Base-by-base conservation (phyloP, 2,329 filamentous ascomycete species). In the Sarocladium oryzae region DNA sequence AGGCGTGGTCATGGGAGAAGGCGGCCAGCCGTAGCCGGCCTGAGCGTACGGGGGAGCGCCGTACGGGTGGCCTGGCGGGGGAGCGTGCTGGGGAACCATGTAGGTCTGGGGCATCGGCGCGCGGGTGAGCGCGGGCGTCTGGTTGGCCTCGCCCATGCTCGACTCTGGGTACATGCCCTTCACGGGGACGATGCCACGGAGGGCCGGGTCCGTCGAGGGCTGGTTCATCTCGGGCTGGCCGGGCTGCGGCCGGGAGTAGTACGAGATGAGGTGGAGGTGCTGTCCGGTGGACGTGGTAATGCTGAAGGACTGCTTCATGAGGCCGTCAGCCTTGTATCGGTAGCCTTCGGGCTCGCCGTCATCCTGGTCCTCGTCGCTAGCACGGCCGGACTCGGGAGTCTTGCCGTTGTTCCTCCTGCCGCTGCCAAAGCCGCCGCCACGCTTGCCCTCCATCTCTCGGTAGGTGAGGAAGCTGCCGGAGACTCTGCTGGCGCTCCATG, bases 291-390 rank as follows among this genome's bases (percentile, higher is more conserved):
- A 89, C 1, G 93, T 97, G 20, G 91, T 96, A 71, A 99, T 97
- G 72, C 92, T 97, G 77, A 97, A 99, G 0, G 93, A 97, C 70
- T 99, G 93, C 79, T 99, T 99, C 90, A 97, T 96, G 3, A 99
- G 79, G 1, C 93, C 93, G 62, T 99, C 93, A 9, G 86, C 88
- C 76, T 96, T 99, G 72, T 96, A 96, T 56, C 89, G 78, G 67
- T 96, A 96, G 37, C 90, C 90, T 66, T 96, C 90, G 0, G 88
- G 89, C 61, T 95, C 89, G 59, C 82, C 86, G 51, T 88, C 85
- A 57, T 90, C 86, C 46, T 88, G 88, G 59, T 95, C 88, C 46
- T 93, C 91, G 61, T 95, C 89, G 64, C 88, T 92, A 24, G 81
- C 83, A 56, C 85, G 83, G 54, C 82, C 84, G 60, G 87, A 90